A percentile compares a stretch with the other conserved stretches of the same genome.
Evolutionary conservation across 1,139 yeast species (phyloP).

Genomic region (Candida gigantensis): DNA sequence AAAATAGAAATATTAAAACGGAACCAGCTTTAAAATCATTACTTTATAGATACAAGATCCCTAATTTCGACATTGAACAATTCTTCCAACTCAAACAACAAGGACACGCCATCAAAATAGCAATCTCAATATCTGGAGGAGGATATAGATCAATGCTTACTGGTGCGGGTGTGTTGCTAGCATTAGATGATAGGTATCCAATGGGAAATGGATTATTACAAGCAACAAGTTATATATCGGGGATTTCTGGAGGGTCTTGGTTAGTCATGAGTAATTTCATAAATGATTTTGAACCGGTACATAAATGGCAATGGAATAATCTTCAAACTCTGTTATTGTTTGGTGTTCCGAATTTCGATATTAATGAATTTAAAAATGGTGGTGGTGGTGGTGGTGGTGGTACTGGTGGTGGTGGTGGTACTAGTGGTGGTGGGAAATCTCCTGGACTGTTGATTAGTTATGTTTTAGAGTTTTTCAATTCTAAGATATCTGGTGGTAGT

Average conservation of each 20-base stretch:
- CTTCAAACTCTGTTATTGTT: constrained; percentile 50
- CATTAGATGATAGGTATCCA: constrained; percentile 50
- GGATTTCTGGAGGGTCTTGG: constrained; percentile 77
- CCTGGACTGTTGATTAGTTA: background rate
- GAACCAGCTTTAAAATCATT: constrained; percentile 32
- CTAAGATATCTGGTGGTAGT: background rate
- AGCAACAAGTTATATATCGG: constrained; percentile 55
- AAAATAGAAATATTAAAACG: constrained; percentile 31
- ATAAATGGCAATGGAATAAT: constrained; percentile 29
- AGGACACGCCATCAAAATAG: constrained; percentile 46
- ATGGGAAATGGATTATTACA: constrained; percentile 56
- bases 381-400: background rate
- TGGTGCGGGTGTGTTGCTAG: constrained; percentile 62
- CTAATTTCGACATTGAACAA: constrained; percentile 33
- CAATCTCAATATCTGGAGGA: constrained; percentile 71
- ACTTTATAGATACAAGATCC: constrained; percentile 37
- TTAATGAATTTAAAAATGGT: constrained; percentile 4
- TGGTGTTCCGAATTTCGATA: constrained; percentile 54
- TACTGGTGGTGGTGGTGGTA: background rate
- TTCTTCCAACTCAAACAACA: constrained; percentile 19
- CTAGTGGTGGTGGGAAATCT: constrained; percentile 8
- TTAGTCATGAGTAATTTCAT: constrained; percentile 51
- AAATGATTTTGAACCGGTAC: constrained; percentile 47
- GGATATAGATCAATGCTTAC: constrained; percentile 69
- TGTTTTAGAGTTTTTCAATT: background rate